phyloP scores from a whole-genome alignment of 208 protist species.

The Polymyxa betae region DNA sequence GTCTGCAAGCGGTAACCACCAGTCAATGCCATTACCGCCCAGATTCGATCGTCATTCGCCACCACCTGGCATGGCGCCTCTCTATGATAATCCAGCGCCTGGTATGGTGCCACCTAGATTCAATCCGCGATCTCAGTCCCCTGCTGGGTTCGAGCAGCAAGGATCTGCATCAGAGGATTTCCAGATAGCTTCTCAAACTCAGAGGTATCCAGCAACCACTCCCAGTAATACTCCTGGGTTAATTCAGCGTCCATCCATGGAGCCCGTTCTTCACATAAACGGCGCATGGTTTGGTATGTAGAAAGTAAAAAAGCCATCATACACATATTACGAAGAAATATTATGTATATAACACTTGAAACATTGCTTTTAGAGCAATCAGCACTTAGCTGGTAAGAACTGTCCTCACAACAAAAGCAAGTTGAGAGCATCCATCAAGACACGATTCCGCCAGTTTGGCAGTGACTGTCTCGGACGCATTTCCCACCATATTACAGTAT shows the following conservation, averaged over 20 bases:
- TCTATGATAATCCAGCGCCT: not conserved
- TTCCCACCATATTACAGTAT: not conserved
- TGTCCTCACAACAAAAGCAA: not conserved
- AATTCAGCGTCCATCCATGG: slow-evolving; percentile 20
- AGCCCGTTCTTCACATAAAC: slow-evolving; percentile 39
- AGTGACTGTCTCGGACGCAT: not conserved
- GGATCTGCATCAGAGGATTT: not conserved
- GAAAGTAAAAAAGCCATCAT: too few species aligned
- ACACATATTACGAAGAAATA: too few species aligned
- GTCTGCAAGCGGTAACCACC: not conserved
- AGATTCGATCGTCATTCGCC: not conserved
- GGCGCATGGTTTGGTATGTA: slow-evolving; percentile 22
- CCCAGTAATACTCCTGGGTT: slow-evolving; percentile 16
- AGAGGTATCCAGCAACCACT: not conserved
- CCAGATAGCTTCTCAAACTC: not conserved
- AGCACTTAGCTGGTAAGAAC: too few species aligned
- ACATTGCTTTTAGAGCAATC: too few species aligned
- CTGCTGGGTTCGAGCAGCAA: not conserved
- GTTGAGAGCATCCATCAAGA: slow-evolving; percentile 48
- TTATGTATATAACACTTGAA: too few species aligned
- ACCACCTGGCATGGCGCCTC: not conserved
- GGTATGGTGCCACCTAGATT: too few species aligned
- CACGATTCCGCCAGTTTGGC: not conserved
- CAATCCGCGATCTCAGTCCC: too few species aligned
- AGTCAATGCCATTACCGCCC: not conserved